Evolutionary conservation across 257 asterid species (phyloP), one percentile per base, ranked within the genome.

Genomic region (Asclepias syriaca): DNA sequence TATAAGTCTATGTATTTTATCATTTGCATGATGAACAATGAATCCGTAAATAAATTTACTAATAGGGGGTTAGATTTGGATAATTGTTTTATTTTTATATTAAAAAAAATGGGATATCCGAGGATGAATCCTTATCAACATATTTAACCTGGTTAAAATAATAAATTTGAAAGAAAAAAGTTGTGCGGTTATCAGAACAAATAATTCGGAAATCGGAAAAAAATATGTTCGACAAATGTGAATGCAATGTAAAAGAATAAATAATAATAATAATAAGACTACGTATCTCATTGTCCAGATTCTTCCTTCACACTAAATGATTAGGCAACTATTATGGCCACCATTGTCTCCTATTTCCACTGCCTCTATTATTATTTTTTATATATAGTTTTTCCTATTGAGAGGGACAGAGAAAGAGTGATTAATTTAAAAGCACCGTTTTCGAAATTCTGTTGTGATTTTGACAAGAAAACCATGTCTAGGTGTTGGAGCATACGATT

Each of bases 321-420:
- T 45, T 71, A 4, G 40, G 51, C 59, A 32, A 57, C 72, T 54
- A 40, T 22, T 66, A 66, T 65, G 15, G 24, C 78, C 73, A 16
- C n/a, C 60, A 8, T 34, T 19, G 6, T 39, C 34, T 67, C 58
- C 58, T 15, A 16, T 50, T 45, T 68, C 60, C 72, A 8, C 15
- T 8, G 59, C 24, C 4, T 27, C 3, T 8, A 48, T 48, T 6
- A 50, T 11, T 27, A n/a, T 48, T 9, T 1, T 27, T 21, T 2
- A 1, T 5, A 3, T 16, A 24, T 55, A 16, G 13, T 15, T 57
- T 34, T 34, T 21, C 18, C 53, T 49, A 12, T 49, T 48, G 4
- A 9, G 53, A 48, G 53, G 53, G 53, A 48, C 16, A 9, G 16
- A 48, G 53, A 48, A 48, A 48, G 53, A 1, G 16, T 9, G 16